Evolutionary conservation across 345 rosid species (phyloP).

Genomic region (Eutrema heterophyllum): DNA sequence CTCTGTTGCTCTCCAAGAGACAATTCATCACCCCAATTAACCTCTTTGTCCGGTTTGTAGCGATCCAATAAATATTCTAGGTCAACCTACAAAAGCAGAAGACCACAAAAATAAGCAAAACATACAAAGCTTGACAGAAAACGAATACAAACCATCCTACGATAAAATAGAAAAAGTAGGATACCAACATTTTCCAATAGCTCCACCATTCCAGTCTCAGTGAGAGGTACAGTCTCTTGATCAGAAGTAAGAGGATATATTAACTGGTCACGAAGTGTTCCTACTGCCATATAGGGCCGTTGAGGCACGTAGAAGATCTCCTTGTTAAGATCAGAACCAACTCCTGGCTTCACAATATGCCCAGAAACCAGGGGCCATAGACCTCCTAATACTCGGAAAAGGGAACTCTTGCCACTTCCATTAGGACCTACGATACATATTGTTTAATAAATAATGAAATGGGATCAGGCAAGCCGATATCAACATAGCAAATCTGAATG

Average conservation of each 20-base stretch:
- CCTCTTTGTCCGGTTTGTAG: conserved; percentile 81
- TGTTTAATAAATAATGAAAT: not conserved
- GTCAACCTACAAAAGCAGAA: conserved; percentile 60
- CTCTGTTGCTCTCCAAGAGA: conserved; percentile 99
- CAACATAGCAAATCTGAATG: not conserved
- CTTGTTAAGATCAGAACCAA: conserved; percentile 97
- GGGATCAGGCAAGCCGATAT: not conserved
- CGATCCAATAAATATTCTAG: conserved; percentile 91
- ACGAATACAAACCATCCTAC: conserved; percentile 15
- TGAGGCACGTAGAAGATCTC: conserved; percentile 98
- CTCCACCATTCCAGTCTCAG: conserved; percentile 76
- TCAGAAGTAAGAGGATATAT: conserved; percentile 89
- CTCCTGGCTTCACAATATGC: conserved; percentile 92
- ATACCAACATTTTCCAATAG: conserved; percentile 78
- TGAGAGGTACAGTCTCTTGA: conserved; percentile 67
- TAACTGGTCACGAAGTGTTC: conserved; percentile 95
- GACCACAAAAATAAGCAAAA: not conserved
- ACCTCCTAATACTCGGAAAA: conserved; percentile 98
- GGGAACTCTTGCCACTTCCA: conserved; percentile 99
- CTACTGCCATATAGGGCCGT: conserved; percentile 97
- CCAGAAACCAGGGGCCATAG: conserved; percentile 97
- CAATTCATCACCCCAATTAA: conserved; percentile 96
- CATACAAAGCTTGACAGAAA: not conserved
- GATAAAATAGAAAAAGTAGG: not conserved
- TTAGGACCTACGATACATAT: conserved; percentile 75